Conservation (phyloP, 257 asterid genomes). For the Osmanthus fragrans region DNA sequence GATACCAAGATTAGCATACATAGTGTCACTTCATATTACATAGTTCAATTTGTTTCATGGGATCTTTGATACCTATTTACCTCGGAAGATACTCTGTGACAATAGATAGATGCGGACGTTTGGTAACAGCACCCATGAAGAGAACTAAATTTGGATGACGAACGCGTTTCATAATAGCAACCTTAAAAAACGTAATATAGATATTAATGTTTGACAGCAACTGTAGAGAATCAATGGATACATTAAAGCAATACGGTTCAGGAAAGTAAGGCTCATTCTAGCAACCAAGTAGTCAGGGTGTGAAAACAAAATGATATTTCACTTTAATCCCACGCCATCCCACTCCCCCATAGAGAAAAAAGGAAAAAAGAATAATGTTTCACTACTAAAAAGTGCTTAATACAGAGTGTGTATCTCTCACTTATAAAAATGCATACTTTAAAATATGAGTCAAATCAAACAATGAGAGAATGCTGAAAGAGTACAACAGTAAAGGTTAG, state of each 20-base stretch:
- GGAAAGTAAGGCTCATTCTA: background rate
- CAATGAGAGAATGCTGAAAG: background rate
- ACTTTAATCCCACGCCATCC: background rate
- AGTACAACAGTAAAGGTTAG: background rate
- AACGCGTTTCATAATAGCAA: constrained; percentile 96
- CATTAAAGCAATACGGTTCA: background rate
- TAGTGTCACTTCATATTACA: background rate
- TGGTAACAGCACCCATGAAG: constrained; percentile 98
- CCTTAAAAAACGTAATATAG: constrained; percentile 43
- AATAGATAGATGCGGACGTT: constrained; percentile 86
- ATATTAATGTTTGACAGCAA: constrained; percentile 11
- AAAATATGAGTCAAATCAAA: background rate
- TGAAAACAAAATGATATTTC: background rate
- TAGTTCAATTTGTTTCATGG: background rate
- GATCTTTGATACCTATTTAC: constrained; percentile 30
- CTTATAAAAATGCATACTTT: background rate
- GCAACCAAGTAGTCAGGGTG: background rate
- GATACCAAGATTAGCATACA: constrained; percentile 18
- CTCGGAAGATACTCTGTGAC: constrained; percentile 97
- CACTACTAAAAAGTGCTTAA: background rate
- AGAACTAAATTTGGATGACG: constrained; percentile 97
- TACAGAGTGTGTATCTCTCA: background rate
- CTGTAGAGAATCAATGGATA: background rate
- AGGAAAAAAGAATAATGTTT: background rate
- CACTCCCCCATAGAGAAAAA: background rate